Conservation (phyloP, 257 asterid genomes). For the Ajuga chamaepitys region DNA sequence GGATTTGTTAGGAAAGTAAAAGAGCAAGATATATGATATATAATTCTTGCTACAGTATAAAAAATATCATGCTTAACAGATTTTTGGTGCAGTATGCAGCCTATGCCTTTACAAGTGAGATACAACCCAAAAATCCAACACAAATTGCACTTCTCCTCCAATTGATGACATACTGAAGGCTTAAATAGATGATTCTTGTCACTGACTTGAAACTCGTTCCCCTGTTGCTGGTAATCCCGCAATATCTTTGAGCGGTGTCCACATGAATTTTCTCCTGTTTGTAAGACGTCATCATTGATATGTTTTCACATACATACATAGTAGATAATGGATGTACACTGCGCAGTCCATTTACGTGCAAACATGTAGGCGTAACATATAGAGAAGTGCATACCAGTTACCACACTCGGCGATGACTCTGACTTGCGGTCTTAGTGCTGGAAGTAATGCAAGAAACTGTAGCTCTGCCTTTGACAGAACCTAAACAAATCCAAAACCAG, state of each 20-base stretch:
- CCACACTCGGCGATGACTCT: conserved; percentile 89
- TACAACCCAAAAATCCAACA: neutral
- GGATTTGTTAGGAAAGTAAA: too few species aligned
- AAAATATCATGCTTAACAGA: neutral
- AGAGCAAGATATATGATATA: neutral
- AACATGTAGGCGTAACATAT: conserved; percentile 1
- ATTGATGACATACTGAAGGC: neutral
- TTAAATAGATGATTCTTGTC: neutral
- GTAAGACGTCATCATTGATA: neutral
- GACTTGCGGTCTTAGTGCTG: conserved; percentile 65
- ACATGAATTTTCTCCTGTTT: conserved; percentile 72
- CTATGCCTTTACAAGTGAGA: neutral
- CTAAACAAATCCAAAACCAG: conserved; percentile 18
- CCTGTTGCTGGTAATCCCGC: conserved; percentile 40
- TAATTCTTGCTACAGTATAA: neutral
- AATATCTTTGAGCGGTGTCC: conserved; percentile 80
- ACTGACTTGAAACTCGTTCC: neutral
- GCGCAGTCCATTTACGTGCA: conserved; percentile 49
- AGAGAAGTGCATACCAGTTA: conserved; percentile 43
- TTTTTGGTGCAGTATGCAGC: neutral
- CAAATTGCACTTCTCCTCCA: neutral
- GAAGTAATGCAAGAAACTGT: conserved; percentile 65
- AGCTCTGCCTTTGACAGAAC: conserved; percentile 54
- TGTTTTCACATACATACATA: conserved; percentile 20
- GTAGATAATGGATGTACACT: too few species aligned